Conservation (phyloP, 371 early-diverging fungal genomes). For the Umbelopsis sp. region DNA sequence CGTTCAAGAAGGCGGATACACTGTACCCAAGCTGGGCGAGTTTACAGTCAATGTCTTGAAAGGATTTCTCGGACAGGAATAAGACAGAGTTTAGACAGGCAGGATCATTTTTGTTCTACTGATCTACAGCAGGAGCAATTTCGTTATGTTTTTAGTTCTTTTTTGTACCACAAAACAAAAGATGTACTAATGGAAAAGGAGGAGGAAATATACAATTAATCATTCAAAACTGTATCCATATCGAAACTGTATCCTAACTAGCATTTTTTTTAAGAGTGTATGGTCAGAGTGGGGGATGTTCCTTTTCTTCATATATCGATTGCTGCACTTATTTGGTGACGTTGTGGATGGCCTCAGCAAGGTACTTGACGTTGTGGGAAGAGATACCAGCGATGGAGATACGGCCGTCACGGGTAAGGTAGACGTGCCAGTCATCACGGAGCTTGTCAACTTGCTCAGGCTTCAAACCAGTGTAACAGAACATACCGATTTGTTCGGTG, state of each 20-base stretch:
- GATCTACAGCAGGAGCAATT: slow-evolving; percentile 14
- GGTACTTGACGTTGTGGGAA: slow-evolving; percentile 90
- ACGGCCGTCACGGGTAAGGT: slow-evolving; percentile 96
- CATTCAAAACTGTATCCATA: slow-evolving; percentile 11
- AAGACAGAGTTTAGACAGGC: background rate
- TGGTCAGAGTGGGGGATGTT: background rate
- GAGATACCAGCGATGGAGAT: slow-evolving; percentile 97
- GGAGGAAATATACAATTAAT: slow-evolving; percentile 11
- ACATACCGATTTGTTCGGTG: slow-evolving; percentile 99
- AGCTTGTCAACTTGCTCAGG: slow-evolving; percentile 89
- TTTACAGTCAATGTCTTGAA: slow-evolving; percentile 61
- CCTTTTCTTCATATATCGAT: background rate
- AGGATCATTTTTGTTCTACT: background rate
- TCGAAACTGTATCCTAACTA: slow-evolving; percentile 5
- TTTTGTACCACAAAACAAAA: background rate
- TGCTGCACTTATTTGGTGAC: slow-evolving; percentile 75
- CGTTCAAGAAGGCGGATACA: slow-evolving; percentile 79
- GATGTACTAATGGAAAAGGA: background rate
- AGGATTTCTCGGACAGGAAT: slow-evolving; percentile 39
- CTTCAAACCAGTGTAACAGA: slow-evolving; percentile 96
- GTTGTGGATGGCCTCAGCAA: slow-evolving; percentile 94
- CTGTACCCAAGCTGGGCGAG: slow-evolving; percentile 58
- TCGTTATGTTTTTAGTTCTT: background rate
- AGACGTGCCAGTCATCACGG: slow-evolving; percentile 88
- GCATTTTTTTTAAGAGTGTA: background rate